These are phyloP conservation scores for Oryza meyeriana DNA, from an alignment of 176 grass and related monocot species.

Conservation along the genomic window DNA sequence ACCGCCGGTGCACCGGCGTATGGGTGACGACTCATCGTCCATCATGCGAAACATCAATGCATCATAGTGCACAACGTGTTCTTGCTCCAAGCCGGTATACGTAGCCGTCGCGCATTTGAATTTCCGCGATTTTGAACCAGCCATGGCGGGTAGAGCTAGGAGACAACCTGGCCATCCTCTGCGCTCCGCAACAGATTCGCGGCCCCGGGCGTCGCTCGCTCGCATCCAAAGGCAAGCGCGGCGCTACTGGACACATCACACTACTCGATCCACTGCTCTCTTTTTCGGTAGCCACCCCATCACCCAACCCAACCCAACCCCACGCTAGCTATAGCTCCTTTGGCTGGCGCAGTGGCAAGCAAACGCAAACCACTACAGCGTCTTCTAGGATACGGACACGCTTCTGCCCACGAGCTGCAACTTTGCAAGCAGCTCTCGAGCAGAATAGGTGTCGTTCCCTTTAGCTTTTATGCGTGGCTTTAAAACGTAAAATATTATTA, in stretches of 20 bases:
- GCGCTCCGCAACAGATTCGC: not conserved
- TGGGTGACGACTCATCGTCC: not conserved
- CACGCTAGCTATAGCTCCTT: not conserved
- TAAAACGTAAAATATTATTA: no score
- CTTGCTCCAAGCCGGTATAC: no score
- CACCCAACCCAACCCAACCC: not conserved
- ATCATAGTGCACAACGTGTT: not conserved
- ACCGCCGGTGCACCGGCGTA: not conserved
- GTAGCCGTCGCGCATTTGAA: not conserved
- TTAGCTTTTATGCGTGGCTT: no score
- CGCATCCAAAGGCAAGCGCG: slow-evolving; percentile 8
- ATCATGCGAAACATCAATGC: not conserved
- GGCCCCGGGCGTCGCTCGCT: not conserved
- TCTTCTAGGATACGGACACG: slow-evolving; percentile 22
- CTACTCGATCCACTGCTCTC: not conserved
- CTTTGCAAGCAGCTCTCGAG: not conserved
- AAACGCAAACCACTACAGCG: not conserved
- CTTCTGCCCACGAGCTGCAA: not conserved
- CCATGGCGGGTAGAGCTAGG: not conserved
- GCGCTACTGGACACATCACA: not conserved
- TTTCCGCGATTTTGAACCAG: not conserved
- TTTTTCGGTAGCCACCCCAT: not conserved
- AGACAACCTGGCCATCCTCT: not conserved
- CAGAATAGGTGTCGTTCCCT: no score
- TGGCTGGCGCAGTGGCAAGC: not conserved